Base-by-base conservation (phyloP, 345 rosid genomes). In the Raphanus raphanistrum region DNA sequence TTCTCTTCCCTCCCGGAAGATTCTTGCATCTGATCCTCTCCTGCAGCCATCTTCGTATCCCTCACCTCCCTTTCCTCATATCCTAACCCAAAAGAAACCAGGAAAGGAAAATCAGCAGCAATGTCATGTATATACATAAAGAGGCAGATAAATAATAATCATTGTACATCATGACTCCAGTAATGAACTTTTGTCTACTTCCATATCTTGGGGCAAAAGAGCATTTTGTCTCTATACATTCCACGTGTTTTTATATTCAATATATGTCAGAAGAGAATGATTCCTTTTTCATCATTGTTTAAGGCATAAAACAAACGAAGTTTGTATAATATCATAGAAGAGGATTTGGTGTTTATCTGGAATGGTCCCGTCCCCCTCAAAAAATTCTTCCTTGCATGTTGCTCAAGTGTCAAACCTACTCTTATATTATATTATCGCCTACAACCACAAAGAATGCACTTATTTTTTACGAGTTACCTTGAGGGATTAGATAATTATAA, bases 1-100 rank as follows among this genome's bases (percentile, higher is more conserved):
- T 83, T 95, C 86, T 95, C 99, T 36, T 68, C 84, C 6, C 80
- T 50, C 70, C 80, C 82, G 15, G 79, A 80, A 0, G 85, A 69
- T 64, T 59, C 88, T 27, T 75, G 88, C 84, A 81, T 80, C 41
- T 84, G 80, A 82, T 88, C 88, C 75, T 87, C 90, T 66, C 80
- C 90, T 10, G 81, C 75, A 57, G 82, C 86, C 59, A 82, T 80
- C 57, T 86, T 89, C 86, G 6, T 1, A 87, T 87, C 71, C 72
- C 84, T 80, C 71, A 72, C 70, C 72, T 88, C 86, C 79, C 75
- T 50, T 66, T 65, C 38, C 43, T 60, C 76, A 70, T 21, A 21
- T 68, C 45, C 55, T 38, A 38, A 4, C 62, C 87, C 96, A 60
- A 89, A 74, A 64, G 73, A 32, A 58, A 75, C 29, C 15, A 61